phyloP scores from a whole-genome alignment of 352 stramenopile genomes.

The Aphanomyces euteiches region DNA sequence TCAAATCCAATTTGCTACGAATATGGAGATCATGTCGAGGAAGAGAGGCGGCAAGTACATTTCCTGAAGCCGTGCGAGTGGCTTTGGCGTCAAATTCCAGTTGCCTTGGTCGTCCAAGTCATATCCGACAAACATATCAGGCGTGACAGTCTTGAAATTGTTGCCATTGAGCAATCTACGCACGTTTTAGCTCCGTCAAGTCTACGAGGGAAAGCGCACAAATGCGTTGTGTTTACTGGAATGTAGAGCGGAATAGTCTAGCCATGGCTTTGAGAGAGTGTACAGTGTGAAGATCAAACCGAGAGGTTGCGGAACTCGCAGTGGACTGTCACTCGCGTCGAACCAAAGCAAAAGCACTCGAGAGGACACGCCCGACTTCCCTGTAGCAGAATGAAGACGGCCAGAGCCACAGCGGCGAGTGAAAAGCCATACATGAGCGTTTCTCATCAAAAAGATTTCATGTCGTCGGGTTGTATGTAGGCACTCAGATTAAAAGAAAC shows the following conservation, averaged over 20 bases:
- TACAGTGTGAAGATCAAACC: constrained; percentile 31
- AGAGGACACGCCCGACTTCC: too few species aligned
- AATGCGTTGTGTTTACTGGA: constrained; percentile 60
- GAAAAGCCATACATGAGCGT: too few species aligned
- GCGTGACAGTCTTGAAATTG: constrained; percentile 56
- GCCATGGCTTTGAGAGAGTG: too few species aligned
- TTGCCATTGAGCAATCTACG: constrained; percentile 45
- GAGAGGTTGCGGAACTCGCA: constrained; percentile 67
- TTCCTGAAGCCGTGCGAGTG: constrained; percentile 60
- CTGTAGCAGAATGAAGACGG: too few species aligned
- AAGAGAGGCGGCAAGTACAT: constrained; percentile 44
- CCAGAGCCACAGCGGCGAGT: too few species aligned
- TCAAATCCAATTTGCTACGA: constrained; percentile 63
- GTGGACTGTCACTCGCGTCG: constrained; percentile 62
- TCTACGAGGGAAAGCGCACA: constrained; percentile 37
- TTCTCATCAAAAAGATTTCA: too few species aligned
- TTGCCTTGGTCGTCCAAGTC: constrained; percentile 48
- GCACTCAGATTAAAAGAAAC: too few species aligned
- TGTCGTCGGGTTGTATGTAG: too few species aligned
- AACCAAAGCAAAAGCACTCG: constrained; percentile 61
- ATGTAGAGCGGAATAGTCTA: constrained; percentile 60
- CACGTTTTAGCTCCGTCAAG: background rate
- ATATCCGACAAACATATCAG: constrained; percentile 65
- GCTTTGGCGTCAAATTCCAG: constrained; percentile 42
- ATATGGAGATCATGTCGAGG: background rate